phyloP scores from a whole-genome alignment of 176 grass and related monocot species.

The Oryza glumipatula region DNA sequence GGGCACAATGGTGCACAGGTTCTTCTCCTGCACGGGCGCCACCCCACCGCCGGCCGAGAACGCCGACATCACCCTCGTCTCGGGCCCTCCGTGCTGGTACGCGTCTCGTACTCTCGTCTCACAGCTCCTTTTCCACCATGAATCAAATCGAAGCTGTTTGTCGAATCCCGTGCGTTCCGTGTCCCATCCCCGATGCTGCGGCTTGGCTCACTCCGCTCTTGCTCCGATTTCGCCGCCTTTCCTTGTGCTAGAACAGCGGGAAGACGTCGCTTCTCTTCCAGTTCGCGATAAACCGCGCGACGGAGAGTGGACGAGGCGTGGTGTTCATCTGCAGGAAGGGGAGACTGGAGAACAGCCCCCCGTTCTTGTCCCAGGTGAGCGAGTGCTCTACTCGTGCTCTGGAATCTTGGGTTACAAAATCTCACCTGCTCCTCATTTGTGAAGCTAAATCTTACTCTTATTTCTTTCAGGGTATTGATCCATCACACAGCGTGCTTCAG shows the following conservation, averaged over 20 bases:
- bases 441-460: conserved; percentile 1
- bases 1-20: conserved; percentile 51
- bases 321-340: conserved; percentile 89
- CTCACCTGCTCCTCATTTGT: conserved; percentile 33
- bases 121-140: neutral
- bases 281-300: conserved; percentile 75
- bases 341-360: conserved; percentile 75
- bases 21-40: conserved; percentile 46
- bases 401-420: neutral
- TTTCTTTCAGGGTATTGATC: conserved; percentile 68
- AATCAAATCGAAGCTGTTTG: neutral
- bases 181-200: neutral
- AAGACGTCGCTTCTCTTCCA: conserved; percentile 95
- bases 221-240: neutral
- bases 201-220: neutral
- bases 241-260: conserved; percentile 53
- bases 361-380: conserved; percentile 80
- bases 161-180: neutral
- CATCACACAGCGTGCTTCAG: conserved; percentile 58
- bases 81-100: conserved; percentile 71
- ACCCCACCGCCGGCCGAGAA: neutral
- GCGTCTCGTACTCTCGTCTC: neutral
- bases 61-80: conserved; percentile 56
- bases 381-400: neutral
- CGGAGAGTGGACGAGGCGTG: conserved; percentile 56